phyloP scores from a whole-genome alignment of 495 filamentous ascomycete genomes.

The Talaromyces thailandensis region DNA sequence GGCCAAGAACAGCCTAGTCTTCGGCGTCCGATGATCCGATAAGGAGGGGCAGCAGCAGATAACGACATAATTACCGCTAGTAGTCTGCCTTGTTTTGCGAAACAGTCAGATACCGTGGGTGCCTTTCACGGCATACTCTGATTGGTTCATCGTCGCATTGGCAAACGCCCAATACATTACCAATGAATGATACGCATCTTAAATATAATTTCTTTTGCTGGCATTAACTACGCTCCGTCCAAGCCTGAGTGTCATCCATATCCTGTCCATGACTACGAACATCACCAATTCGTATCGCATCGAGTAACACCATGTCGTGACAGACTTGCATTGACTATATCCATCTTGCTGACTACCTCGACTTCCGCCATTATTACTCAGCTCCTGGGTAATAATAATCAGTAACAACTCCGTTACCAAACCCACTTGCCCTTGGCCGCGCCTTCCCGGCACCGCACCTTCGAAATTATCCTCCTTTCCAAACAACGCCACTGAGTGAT shows the following conservation, averaged over 20 bases:
- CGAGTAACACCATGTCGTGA: not conserved
- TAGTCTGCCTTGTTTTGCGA: not conserved
- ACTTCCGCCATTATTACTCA: not conserved
- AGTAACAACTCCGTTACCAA: not conserved
- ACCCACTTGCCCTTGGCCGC: not conserved
- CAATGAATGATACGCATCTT: not conserved
- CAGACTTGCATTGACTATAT: not conserved
- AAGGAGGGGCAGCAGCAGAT: not conserved
- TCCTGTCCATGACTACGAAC: not conserved
- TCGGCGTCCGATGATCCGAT: conserved; percentile 2
- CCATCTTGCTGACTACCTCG: not conserved
- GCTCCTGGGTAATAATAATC: not conserved
- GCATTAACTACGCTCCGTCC: not conserved
- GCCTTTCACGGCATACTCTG: not conserved
- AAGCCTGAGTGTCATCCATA: not conserved
- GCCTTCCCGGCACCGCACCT: not conserved
- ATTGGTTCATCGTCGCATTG: not conserved
- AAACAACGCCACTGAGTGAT: not conserved
- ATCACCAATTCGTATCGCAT: not conserved
- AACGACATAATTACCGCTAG: conserved; percentile 1
- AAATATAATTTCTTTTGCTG: not conserved
- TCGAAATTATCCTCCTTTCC: not conserved
- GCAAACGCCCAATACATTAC: not conserved
- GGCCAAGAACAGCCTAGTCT: not conserved
- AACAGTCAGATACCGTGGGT: not conserved